These are phyloP conservation scores for Passalora sequoiae DNA, from an alignment of 2,329 filamentous ascomycete genomes.

Conservation along the genomic window DNA sequence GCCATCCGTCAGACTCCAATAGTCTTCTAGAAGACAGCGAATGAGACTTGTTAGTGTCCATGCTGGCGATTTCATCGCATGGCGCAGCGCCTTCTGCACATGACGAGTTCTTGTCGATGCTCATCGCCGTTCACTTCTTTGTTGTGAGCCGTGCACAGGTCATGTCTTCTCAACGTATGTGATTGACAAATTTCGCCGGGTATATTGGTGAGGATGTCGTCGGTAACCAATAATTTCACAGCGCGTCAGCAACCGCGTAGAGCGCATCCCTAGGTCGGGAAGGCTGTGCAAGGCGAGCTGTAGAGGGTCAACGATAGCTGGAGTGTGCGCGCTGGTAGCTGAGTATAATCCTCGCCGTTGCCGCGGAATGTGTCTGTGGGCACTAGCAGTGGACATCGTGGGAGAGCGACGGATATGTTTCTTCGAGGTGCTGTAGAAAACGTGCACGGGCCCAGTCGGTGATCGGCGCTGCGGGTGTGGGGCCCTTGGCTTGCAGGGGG, in stretches of 20 bases:
- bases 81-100: constrained; percentile 17
- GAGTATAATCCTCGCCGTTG: constrained; percentile 16
- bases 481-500: constrained; percentile 3
- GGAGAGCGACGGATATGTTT: constrained; percentile 9
- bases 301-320: no score
- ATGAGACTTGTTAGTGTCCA: constrained; percentile 24
- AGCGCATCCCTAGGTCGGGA: neutral
- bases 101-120: constrained; percentile 11
- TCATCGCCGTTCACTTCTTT: constrained; percentile 3
- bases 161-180: constrained; percentile 1
- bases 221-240: constrained; percentile 13
- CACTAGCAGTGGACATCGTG: no score
- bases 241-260: constrained; percentile 2
- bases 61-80: constrained; percentile 18
- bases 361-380: constrained; percentile 19
- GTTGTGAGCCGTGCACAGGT: constrained; percentile 8
- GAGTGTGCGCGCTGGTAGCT: no score
- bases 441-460: neutral
- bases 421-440: constrained; percentile 4
- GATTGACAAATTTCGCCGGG: constrained; percentile 9
- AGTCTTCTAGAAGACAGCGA: constrained; percentile 27
- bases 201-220: constrained; percentile 6
- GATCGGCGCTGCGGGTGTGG: constrained; percentile 1
- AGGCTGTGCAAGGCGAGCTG: neutral
- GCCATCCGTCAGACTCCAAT: constrained; percentile 24